Evolutionary conservation across 1,139 yeast genomes (phyloP).

Genomic region (Zygosaccharomyces sapae): DNA sequence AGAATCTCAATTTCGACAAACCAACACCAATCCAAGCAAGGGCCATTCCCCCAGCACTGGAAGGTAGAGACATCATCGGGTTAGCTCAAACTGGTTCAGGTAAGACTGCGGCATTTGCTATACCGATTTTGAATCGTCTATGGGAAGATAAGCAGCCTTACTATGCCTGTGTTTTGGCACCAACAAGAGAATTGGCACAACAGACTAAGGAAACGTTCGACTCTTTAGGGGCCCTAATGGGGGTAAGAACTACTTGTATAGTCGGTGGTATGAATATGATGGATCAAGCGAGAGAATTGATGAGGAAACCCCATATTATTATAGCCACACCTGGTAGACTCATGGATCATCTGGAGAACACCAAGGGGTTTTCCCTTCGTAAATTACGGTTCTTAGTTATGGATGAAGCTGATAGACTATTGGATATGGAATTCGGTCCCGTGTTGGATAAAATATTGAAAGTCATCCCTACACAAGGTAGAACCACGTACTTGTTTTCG

Average conservation of each 20-base stretch:
- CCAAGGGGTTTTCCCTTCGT: constrained; percentile 83
- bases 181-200: constrained; percentile 94
- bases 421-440: constrained; percentile 97
- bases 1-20: constrained; percentile 55
- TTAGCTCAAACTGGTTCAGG: constrained; percentile 84
- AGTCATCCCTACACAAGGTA: constrained; percentile 63
- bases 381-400: constrained; percentile 79
- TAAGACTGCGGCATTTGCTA: constrained; percentile 81
- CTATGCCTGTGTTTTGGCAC: constrained; percentile 86
- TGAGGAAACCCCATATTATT: constrained; percentile 88
- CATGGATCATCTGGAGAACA: constrained; percentile 91
- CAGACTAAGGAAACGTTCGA: constrained; percentile 95
- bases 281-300: constrained; percentile 92
- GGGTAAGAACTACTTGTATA: constrained; percentile 76
- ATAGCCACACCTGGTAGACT: constrained; percentile 97
- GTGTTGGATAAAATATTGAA: constrained; percentile 82
- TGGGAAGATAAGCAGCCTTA: constrained; percentile 88
- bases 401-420: constrained; percentile 95
- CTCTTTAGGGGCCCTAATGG: constrained; percentile 88
- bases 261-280: constrained; percentile 99
- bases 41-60: constrained; percentile 86
- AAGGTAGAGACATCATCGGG: constrained; percentile 79
- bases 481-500: constrained; percentile 85
- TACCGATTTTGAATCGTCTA: constrained; percentile 83
- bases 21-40: constrained; percentile 93